Percentiles rank a stretch among this genome's conserved stretches.
phyloP scores from a whole-genome alignment of 352 stramenopile genomes.

The Saprolegnia parasitica region DNA sequence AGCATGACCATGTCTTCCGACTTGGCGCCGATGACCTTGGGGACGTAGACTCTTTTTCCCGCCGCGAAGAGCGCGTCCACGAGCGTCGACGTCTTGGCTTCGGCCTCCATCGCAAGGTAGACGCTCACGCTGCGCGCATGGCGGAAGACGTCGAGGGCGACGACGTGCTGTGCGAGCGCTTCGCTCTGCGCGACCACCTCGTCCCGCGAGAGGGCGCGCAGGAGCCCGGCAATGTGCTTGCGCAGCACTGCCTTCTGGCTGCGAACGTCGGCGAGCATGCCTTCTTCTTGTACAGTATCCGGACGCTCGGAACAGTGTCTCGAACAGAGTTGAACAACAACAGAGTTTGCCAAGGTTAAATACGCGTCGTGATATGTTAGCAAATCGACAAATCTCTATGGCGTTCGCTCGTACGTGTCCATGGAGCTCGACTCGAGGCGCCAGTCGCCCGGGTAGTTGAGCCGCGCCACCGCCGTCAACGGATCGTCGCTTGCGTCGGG shows the following conservation, averaged over 20 bases:
- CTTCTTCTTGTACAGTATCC: neutral
- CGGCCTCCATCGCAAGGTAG: conserved; percentile 83
- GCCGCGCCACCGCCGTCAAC: conserved; percentile 6
- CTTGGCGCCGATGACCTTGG: conserved; percentile 68
- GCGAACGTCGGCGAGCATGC: conserved; percentile 6
- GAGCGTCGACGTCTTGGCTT: conserved; percentile 56
- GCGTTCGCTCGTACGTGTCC: conserved; percentile 23
- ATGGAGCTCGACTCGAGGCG: conserved; percentile 27
- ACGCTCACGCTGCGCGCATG: conserved; percentile 50
- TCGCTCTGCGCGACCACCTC: conserved; percentile 55
- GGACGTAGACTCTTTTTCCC: conserved; percentile 79
- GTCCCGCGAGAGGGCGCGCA: conserved; percentile 39
- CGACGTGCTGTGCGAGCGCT: conserved; percentile 43
- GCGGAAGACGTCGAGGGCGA: conserved; percentile 48
- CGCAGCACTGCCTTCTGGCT: conserved; percentile 42
- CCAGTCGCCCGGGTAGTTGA: conserved; percentile 23
- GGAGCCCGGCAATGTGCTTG: conserved; percentile 40
- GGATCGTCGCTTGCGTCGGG: neutral
- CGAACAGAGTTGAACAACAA: neutral
- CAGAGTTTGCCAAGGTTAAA: neutral
- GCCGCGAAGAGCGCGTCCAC: conserved; percentile 51
- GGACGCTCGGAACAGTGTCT: neutral
- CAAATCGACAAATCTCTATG: neutral
- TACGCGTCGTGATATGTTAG: neutral
- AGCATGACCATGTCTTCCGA: conserved; percentile 80